phyloP scores from a whole-genome alignment of 495 filamentous ascomycete species.

The Zalerion maritima region DNA sequence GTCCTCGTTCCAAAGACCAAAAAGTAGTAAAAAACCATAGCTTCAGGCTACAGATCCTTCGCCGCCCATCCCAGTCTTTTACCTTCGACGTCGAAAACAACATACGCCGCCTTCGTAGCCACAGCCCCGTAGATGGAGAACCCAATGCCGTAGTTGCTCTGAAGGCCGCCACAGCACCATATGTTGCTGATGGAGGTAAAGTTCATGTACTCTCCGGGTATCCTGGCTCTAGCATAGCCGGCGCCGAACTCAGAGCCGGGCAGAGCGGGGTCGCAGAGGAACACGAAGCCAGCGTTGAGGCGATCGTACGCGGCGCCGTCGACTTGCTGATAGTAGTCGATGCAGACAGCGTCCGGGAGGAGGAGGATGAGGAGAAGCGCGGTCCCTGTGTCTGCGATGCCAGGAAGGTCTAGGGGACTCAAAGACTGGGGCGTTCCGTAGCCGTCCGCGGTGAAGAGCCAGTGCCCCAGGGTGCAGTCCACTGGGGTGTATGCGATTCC shows the following conservation, averaged over 20 bases:
- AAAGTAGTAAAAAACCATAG: too few species aligned
- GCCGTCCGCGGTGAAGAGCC: slow-evolving; percentile 49
- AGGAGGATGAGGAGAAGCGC: slow-evolving; percentile 54
- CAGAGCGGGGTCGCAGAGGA: slow-evolving; percentile 46
- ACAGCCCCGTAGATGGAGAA: slow-evolving; percentile 65
- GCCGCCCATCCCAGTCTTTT: slow-evolving; percentile 44
- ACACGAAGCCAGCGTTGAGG: slow-evolving; percentile 46
- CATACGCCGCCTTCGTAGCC: slow-evolving; percentile 66
- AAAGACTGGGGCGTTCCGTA: slow-evolving; percentile 38
- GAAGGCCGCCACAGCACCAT: slow-evolving; percentile 50
- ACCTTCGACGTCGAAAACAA: slow-evolving; percentile 45
- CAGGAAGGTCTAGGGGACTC: slow-evolving; percentile 22
- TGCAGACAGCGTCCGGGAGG: slow-evolving; percentile 40
- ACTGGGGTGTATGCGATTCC: slow-evolving; percentile 46
- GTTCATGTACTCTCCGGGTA: slow-evolving; percentile 43
- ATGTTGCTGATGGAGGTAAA: slow-evolving; percentile 23
- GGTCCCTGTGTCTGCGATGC: slow-evolving; percentile 59
- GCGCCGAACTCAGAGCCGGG: slow-evolving; percentile 53
- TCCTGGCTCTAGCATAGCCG: slow-evolving; percentile 26
- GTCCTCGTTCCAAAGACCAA: too few species aligned
- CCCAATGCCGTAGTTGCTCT: slow-evolving; percentile 44
- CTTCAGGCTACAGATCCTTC: slow-evolving; percentile 25
- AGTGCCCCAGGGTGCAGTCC: slow-evolving; percentile 48
- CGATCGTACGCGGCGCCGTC: slow-evolving; percentile 30
- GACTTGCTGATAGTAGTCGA: slow-evolving; percentile 50